Percentiles rank a stretch among this genome's conserved stretches.
Conservation (phyloP, 2,329 filamentous ascomycete species). For the Aspergillus caelatus region DNA sequence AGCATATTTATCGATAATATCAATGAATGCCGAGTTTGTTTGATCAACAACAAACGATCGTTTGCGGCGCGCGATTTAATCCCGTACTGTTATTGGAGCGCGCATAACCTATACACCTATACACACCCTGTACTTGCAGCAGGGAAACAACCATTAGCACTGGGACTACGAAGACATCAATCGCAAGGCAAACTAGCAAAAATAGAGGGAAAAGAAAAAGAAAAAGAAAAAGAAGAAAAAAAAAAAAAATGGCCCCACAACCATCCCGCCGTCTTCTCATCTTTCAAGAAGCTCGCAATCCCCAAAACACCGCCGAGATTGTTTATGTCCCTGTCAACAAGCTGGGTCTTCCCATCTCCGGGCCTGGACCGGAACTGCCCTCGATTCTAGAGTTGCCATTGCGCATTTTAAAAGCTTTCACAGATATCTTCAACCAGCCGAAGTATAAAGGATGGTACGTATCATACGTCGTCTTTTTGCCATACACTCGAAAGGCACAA, state of each 20-base stretch:
- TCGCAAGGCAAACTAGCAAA: not conserved
- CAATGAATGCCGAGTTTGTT: not conserved
- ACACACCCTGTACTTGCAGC: not conserved
- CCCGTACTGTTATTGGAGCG: not conserved
- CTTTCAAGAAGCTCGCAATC: conserved; percentile 41
- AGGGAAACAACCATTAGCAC: not conserved
- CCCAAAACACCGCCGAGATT: conserved; percentile 30
- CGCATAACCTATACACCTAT: not conserved
- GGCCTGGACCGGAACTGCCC: conserved; percentile 34
- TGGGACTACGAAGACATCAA: not conserved
- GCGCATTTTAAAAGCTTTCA: conserved; percentile 38
- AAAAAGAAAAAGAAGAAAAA: conserved; percentile 7
- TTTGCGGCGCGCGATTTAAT: not conserved
- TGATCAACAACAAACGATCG: not conserved
- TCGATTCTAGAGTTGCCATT: conserved; percentile 40
- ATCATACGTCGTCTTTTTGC: not conserved
- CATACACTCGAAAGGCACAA: not conserved
- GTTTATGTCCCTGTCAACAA: conserved; percentile 40
- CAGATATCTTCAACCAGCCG: conserved; percentile 42
- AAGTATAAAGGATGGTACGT: conserved; percentile 44
- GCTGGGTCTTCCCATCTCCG: conserved; percentile 39
- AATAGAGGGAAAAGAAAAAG: not conserved
- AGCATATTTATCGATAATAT: not conserved
- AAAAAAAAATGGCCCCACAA: conserved; percentile 16
- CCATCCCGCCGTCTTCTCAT: conserved; percentile 36